phyloP scores from a whole-genome alignment of 2,329 filamentous ascomycete species.

The Beauveria sp. region DNA sequence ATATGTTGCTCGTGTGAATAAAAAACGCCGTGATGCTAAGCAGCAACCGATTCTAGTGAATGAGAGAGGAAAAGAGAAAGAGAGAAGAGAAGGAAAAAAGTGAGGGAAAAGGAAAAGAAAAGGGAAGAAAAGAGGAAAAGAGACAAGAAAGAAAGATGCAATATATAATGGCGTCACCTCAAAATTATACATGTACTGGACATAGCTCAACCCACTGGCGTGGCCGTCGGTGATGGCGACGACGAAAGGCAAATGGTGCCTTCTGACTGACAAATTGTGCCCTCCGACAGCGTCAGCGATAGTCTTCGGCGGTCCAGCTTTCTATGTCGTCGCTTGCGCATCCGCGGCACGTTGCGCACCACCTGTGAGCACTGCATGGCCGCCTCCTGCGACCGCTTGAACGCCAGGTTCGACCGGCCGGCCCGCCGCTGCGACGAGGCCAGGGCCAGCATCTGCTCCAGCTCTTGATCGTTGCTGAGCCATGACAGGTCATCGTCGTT shows the following conservation, averaged over 20 bases:
- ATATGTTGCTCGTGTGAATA: too few species aligned
- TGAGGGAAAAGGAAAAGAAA: too few species aligned
- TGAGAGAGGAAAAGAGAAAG: too few species aligned
- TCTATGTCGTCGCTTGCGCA: conserved; percentile 15
- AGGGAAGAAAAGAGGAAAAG: too few species aligned
- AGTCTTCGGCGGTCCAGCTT: conserved; percentile 9
- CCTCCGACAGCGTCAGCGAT: conserved; percentile 6
- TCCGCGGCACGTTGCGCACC: conserved; percentile 17
- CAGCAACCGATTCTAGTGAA: too few species aligned
- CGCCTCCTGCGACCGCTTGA: conserved; percentile 16
- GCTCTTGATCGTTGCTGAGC: conserved; percentile 14
- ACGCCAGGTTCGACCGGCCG: background rate
- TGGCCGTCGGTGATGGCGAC: conserved; percentile 2
- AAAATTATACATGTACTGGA: background rate
- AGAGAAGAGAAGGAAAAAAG: too few species aligned
- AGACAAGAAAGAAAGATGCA: too few species aligned
- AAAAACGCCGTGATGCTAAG: too few species aligned
- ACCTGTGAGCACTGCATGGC: conserved; percentile 15
- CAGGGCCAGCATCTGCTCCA: conserved; percentile 1
- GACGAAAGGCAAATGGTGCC: background rate
- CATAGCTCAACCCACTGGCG: background rate
- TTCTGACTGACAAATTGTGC: background rate
- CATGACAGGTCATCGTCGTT: conserved; percentile 20
- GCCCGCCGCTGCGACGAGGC: background rate
- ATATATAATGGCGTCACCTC: too few species aligned